Evolutionary conservation across 2,329 filamentous ascomycete species (phyloP).

Genomic region (Colletotrichum tanaceti): DNA sequence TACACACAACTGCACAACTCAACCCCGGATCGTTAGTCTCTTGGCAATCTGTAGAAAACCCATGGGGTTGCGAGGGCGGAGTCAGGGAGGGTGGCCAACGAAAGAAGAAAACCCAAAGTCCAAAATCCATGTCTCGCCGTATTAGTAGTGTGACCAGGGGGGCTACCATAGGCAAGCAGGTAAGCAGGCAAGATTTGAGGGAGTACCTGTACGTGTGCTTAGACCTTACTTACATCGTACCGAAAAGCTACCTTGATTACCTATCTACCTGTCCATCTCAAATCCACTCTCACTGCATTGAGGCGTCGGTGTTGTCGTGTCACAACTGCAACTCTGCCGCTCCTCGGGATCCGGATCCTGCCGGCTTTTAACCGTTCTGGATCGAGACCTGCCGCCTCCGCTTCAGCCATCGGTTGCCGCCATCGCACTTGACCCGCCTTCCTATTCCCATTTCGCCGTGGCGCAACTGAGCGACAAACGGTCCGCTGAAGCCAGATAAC

Average conservation of each 20-base stretch:
- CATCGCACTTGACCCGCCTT: slow-evolving; percentile 14
- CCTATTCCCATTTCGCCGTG: slow-evolving; percentile 18
- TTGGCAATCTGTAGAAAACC: slow-evolving; percentile 26
- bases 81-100: background rate
- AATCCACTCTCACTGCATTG: background rate
- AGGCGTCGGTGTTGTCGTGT: background rate
- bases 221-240: too few species aligned
- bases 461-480: slow-evolving; percentile 15
- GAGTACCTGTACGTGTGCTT: too few species aligned
- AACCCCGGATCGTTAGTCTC: slow-evolving; percentile 9
- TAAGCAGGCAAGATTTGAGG: slow-evolving; percentile 1
- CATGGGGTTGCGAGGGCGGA: slow-evolving; percentile 3
- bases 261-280: background rate
- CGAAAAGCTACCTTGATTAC: background rate
- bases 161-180: background rate
- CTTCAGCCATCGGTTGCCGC: slow-evolving; percentile 16
- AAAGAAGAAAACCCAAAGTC: background rate
- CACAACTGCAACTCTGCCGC: slow-evolving; percentile 33
- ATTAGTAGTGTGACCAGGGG: background rate
- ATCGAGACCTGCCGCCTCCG: slow-evolving; percentile 14
- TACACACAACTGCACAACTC: background rate
- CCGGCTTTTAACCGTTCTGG: slow-evolving; percentile 32
- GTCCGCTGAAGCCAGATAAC: slow-evolving; percentile 14
- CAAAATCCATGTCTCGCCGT: slow-evolving; percentile 22
- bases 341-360: slow-evolving; percentile 34